Percentiles rank a stretch among this genome's conserved stretches.
Conservation (phyloP, 2,329 filamentous ascomycete species). For the Diaporthe citri region DNA sequence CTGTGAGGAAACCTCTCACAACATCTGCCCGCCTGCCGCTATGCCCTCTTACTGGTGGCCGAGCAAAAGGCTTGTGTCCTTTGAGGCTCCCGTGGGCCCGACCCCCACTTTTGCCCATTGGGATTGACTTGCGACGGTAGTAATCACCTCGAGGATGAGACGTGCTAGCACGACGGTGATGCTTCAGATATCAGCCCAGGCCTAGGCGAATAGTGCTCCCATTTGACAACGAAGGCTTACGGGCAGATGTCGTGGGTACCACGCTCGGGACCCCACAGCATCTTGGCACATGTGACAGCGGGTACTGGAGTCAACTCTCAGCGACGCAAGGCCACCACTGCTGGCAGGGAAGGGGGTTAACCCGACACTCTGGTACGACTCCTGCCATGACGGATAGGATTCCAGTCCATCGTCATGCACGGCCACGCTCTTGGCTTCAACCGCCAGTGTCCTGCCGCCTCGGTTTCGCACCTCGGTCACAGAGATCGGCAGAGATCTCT, state of each 20-base stretch:
- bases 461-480: slow-evolving; percentile 3
- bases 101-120: slow-evolving; percentile 8
- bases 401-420: slow-evolving; percentile 14
- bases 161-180: not conserved
- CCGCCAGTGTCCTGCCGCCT: not conserved
- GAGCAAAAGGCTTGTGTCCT: not conserved
- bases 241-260: slow-evolving; percentile 3
- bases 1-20: slow-evolving; percentile 27
- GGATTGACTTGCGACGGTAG: not conserved
- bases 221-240: slow-evolving; percentile 19
- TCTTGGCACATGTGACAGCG: slow-evolving; percentile 30
- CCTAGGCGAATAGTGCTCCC: not conserved
- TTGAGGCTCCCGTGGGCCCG: slow-evolving; percentile 1
- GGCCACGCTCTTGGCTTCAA: slow-evolving; percentile 10
- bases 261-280: slow-evolving; percentile 28
- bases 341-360: not conserved
- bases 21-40: not conserved
- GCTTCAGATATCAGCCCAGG: slow-evolving; percentile 17
- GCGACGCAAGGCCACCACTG: not conserved
- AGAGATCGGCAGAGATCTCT: slow-evolving; percentile 17
- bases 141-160: slow-evolving; percentile 24
- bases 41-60: slow-evolving; percentile 3
- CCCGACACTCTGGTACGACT: slow-evolving; percentile 35
- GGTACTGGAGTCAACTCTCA: slow-evolving; percentile 25
- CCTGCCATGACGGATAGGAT: not conserved